These are phyloP conservation scores for Niveomyces coronatus DNA, from an alignment of 2,329 filamentous ascomycete species.

Conservation along the genomic window DNA sequence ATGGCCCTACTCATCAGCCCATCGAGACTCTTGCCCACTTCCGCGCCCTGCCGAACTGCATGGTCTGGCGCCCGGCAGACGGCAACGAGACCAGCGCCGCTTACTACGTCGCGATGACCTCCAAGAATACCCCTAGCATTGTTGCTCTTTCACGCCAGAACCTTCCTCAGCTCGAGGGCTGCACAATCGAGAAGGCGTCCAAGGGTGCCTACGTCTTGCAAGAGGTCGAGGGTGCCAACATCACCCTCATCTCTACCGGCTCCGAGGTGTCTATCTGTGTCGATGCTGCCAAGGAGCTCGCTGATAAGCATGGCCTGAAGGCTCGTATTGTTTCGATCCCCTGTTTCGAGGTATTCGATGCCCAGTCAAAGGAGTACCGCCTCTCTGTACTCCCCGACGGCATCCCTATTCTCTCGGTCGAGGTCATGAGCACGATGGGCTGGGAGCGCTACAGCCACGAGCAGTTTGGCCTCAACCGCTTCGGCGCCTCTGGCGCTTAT, in stretches of 20 bases:
- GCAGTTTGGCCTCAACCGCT: conserved; percentile 98
- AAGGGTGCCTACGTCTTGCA: conserved; percentile 93
- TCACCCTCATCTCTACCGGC: conserved; percentile 90
- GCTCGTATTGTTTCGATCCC: conserved; percentile 92
- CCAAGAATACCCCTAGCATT: conserved; percentile 84
- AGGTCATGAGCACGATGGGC: conserved; percentile 94
- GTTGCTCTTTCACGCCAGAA: conserved; percentile 95
- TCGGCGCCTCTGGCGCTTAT: conserved; percentile 94
- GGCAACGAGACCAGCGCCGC: conserved; percentile 97
- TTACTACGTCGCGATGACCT: conserved; percentile 90
- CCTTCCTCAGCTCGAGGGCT: conserved; percentile 93
- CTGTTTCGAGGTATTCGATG: conserved; percentile 94
- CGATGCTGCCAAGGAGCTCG: conserved; percentile 83
- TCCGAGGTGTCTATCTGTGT: conserved; percentile 92
- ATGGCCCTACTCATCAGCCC: conserved; percentile 97
- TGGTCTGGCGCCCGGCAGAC: conserved; percentile 98
- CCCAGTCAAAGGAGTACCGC: conserved; percentile 88
- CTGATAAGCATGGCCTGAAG: conserved; percentile 77
- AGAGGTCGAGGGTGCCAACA: conserved; percentile 70
- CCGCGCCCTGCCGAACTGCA: conserved; percentile 96
- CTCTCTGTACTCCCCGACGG: conserved; percentile 88
- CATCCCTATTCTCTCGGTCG: conserved; percentile 84
- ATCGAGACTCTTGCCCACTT: conserved; percentile 98
- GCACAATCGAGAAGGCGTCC: conserved; percentile 75
- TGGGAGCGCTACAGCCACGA: conserved; percentile 99